Base-by-base conservation (phyloP, 148 eudicot species). In the Fagopyrum tataricum region DNA sequence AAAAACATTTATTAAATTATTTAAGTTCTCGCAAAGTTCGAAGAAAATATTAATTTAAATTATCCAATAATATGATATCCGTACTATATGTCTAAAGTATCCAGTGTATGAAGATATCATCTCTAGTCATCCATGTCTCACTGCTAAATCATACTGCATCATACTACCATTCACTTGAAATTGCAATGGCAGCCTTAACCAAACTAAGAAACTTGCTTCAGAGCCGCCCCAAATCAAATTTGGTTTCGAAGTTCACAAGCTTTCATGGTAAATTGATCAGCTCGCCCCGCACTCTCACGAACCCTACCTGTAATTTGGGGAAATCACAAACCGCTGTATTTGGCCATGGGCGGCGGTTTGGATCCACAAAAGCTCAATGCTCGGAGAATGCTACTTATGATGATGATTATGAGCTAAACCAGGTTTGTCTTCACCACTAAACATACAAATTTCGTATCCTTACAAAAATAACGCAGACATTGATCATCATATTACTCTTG, bases 291-390 rank as follows among this genome's bases (percentile, higher is more conserved):
- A 77, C 15, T 64, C 44, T 78, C 20, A 52, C 17, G 75, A 77
- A 46, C 78, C 81, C 82, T 59, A 43, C n/a, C 44, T 7, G 73
- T 31, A 12, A 4, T 66, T 71, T 74, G 5, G 42, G 72, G 44
- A 67, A 75, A 61, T 53, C 72, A 8, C 24, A 37, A 24, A 39
- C 80, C 78, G 77, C 59, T 73, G 78, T 80, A 15, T 55, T 42
- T 55, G 81, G 79, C 70, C 78, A 42, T 55, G 79, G 79, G 66
- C 78, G 71, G 70, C 87, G 79, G 73, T 84, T 79, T 55, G 81
- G 78, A 67, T 88, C 86, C 7, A 79, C 78, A 24, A 66, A 48
- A 74, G 80, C 84, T 55, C 82, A 75, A 24, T 72, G 73, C 43
- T 75, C 69, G 17, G 42, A 78, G 42, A 74, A 74, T 76, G 52